Evolutionary conservation across 106 monocot species (phyloP), one percentile per base, ranked within the genome.

Genomic region (Triglochin maritima): DNA sequence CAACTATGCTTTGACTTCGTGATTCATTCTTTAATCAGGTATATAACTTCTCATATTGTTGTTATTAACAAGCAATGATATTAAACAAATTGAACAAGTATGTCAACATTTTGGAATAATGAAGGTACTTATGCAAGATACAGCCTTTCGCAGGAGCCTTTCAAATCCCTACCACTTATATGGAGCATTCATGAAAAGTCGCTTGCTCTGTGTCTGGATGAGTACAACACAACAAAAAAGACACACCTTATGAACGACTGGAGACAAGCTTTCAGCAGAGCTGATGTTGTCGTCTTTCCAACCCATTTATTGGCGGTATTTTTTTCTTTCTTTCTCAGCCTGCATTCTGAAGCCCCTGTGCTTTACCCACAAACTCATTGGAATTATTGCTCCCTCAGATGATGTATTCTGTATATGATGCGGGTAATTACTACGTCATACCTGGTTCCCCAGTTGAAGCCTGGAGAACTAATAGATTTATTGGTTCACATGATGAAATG

Each of bases 81-180:
- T 29, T 1, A 29, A 29, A 29, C 29, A 29, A 29, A 29, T 29
- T 29, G 29, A 29, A 29, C 29, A 29, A 29, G 29, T 29, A 29
- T 29, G 29, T 29, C 29, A 29, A 29, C 29, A 29, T 29, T 29
- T 29, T 29, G 29, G 29, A 29, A 29, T 29, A 29, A 29, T 29
- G 29, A 29, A 29, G 47, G 67, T 62, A 58, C 74, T 75, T 72
- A 77, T 79, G 17, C 58, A 68, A 62, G 73, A 64, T 76, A 79
- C 91, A 92, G 96, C 81, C 84, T 98, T 77, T 75, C 81, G 63
- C 88, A 88, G 84, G 96, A 98, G 74, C 96, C 96, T 84, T 98
- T 98, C 76, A 92, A 84, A 84, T 86, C 86, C 54, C 65, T 98
- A 69, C 96, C 96, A 72, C 74, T 92, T 69, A 80, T 92, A 74